A percentile compares a stretch with the other conserved stretches of the same genome.
phyloP scores from a whole-genome alignment of 1,284 basidiomycete genomes.

The Moesziomyces sp. region DNA sequence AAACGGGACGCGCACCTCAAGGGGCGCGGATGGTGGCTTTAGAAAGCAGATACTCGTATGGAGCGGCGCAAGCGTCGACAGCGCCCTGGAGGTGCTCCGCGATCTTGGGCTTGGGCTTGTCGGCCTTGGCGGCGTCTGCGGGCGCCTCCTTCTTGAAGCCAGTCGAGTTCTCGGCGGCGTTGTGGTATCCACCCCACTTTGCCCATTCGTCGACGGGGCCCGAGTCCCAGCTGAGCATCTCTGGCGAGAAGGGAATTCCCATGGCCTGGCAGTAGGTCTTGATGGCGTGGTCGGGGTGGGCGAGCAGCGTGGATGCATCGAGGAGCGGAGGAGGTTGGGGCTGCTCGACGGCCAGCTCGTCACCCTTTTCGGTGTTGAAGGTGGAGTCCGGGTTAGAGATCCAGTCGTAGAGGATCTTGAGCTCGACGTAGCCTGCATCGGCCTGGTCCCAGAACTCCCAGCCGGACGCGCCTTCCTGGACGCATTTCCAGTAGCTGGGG shows the following conservation, averaged over 20 bases:
- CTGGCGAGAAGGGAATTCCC: constrained; percentile 56
- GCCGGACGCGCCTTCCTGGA: constrained; percentile 61
- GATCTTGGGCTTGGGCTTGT: constrained; percentile 38
- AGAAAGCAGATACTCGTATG: constrained; percentile 47
- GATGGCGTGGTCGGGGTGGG: constrained; percentile 54
- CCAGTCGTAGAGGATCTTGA: constrained; percentile 62
- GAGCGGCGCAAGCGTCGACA: constrained; percentile 33
- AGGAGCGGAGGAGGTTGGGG: constrained; percentile 58
- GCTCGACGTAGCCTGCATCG: constrained; percentile 60
- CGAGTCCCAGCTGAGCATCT: constrained; percentile 64
- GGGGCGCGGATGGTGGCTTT: constrained; percentile 40
- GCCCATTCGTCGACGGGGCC: constrained; percentile 59
- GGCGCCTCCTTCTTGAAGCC: constrained; percentile 57
- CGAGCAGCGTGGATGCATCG: constrained; percentile 55
- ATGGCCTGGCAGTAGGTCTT: constrained; percentile 54
- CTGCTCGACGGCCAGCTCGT: constrained; percentile 37
- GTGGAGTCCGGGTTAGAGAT: constrained; percentile 57
- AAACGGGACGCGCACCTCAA: background rate
- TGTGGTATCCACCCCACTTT: constrained; percentile 64
- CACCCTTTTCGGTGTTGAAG: constrained; percentile 52
- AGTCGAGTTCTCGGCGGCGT: constrained; percentile 59
- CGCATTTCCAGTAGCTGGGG: constrained; percentile 63
- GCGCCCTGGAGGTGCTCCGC: constrained; percentile 49
- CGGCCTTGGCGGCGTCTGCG: constrained; percentile 5
- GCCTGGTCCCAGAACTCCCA: constrained; percentile 64